phyloP scores from a whole-genome alignment of 176 grass and related monocot species.

The Aechmea fasciata region DNA sequence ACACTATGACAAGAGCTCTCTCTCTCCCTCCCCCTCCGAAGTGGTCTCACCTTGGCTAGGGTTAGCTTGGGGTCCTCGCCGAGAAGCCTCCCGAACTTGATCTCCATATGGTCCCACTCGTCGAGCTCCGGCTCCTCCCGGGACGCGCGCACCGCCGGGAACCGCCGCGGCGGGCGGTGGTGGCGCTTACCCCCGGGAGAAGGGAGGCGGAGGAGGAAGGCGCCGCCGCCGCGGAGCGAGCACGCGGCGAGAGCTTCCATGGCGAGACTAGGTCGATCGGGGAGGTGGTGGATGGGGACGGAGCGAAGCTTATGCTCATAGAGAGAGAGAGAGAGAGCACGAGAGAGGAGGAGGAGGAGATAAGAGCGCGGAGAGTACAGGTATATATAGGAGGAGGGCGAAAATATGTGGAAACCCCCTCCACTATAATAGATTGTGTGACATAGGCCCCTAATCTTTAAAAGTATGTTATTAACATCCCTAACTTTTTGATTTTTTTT shows the following conservation, averaged over 20 bases:
- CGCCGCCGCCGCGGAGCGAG: slow-evolving; percentile 24
- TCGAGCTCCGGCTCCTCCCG: slow-evolving; percentile 30
- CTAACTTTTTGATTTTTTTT: too few relatives aligned
- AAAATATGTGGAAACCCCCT: too few relatives aligned
- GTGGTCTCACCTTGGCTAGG: slow-evolving; percentile 47
- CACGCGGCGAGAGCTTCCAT: slow-evolving; percentile 44
- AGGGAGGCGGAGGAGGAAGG: slow-evolving; percentile 6
- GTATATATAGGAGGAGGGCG: too few relatives aligned
- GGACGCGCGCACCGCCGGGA: slow-evolving; percentile 20
- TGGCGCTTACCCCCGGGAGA: slow-evolving; percentile 9
- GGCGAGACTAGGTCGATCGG: neutral
- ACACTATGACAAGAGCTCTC: too few relatives aligned
- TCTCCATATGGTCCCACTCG: slow-evolving; percentile 73
- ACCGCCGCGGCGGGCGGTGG: slow-evolving; percentile 12
- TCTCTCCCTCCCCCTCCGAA: neutral
- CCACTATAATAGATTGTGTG: too few relatives aligned
- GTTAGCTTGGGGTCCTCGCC: slow-evolving; percentile 85
- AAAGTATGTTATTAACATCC: too few relatives aligned
- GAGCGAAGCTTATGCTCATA: neutral
- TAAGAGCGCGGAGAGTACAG: neutral
- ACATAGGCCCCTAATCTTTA: too few relatives aligned
- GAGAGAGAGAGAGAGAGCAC: neutral
- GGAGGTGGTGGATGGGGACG: neutral
- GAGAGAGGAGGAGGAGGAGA: neutral
- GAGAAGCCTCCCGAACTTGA: slow-evolving; percentile 62